Evolutionary conservation across 2,329 filamentous ascomycete genomes (phyloP).

Genomic region (Colletotrichum chrysophilum): DNA sequence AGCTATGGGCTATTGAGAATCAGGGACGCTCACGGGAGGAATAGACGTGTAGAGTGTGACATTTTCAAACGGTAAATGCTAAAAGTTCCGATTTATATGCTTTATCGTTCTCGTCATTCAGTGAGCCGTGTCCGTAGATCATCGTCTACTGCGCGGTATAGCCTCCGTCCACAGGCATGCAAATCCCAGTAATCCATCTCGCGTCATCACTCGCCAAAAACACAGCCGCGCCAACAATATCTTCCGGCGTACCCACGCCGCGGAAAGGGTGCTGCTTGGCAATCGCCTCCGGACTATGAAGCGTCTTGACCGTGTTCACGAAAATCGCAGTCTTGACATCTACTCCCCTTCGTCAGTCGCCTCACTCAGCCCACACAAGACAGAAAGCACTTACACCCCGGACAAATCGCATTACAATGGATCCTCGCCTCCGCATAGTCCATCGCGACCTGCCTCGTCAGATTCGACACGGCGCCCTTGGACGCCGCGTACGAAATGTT

Average conservation of each 20-base stretch:
- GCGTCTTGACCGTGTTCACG: neutral
- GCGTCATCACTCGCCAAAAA: neutral
- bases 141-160: neutral
- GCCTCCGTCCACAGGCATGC: neutral
- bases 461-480: slow-evolving; percentile 54
- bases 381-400: slow-evolving; percentile 41
- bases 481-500: slow-evolving; percentile 47
- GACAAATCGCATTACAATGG: slow-evolving; percentile 59
- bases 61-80: neutral
- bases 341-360: neutral
- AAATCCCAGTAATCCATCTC: neutral
- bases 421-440: slow-evolving; percentile 54
- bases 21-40: neutral
- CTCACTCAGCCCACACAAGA: neutral
- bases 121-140: too few relatives aligned
- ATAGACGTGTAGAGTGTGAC: neutral
- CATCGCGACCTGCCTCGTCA: slow-evolving; percentile 52
- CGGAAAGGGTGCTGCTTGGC: neutral
- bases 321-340: neutral
- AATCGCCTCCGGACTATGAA: neutral
- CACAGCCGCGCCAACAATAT: neutral
- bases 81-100: rapidly evolving
- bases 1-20: slow-evolving; percentile 34
- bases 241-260: neutral
- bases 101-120: neutral